phyloP scores from a whole-genome alignment of 352 stramenopile genomes.

The Phytophthora pisi region DNA sequence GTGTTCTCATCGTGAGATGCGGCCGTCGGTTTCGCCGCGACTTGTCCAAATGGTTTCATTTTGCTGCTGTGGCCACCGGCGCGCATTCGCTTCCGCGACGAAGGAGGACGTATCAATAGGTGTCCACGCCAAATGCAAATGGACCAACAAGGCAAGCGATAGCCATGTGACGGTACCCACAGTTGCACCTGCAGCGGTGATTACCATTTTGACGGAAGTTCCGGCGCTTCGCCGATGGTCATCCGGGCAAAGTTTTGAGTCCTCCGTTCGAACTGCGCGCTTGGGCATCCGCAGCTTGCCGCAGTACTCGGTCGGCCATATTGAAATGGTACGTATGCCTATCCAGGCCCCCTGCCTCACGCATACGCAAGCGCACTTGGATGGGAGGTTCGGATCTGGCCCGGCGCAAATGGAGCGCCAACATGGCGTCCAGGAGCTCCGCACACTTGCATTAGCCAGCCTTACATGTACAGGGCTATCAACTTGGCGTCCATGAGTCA shows the following conservation, averaged over 20 bases:
- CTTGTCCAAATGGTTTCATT: slow-evolving; percentile 11
- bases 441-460: background rate
- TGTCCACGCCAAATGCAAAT: background rate
- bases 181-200: background rate
- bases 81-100: too few species aligned
- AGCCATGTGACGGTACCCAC: background rate
- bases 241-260: too few species aligned
- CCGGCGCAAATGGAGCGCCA: background rate
- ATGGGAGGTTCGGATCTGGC: too few species aligned
- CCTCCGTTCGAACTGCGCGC: too few species aligned
- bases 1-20: slow-evolving; percentile 14
- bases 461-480: background rate
- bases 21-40: slow-evolving; percentile 9
- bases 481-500: background rate
- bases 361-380: background rate
- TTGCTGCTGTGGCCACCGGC: too few species aligned
- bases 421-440: background rate
- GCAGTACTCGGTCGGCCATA: too few species aligned
- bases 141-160: background rate
- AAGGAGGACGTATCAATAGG: background rate
- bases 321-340: too few species aligned
- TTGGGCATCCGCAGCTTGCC: too few species aligned
- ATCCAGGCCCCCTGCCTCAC: too few species aligned
- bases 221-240: background rate
- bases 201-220: background rate